Conservation (phyloP, 768 basidiomycete genomes). For the Leccinellum luteum region DNA sequence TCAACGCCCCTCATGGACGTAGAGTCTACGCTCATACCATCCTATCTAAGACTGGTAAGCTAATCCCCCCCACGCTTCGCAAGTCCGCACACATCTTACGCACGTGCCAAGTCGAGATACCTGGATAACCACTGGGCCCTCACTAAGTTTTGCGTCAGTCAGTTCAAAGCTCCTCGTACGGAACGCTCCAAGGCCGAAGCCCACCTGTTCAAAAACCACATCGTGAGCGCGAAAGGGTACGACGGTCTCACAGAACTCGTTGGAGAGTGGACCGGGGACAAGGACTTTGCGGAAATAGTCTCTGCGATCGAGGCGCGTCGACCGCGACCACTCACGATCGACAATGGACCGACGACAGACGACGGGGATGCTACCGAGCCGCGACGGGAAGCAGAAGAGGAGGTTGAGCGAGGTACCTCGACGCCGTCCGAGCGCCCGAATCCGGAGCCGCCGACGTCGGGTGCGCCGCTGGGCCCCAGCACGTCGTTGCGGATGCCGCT, state of each 20-base stretch:
- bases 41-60: constrained; percentile 70
- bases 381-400: constrained; percentile 21
- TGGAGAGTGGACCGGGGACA: constrained; percentile 56
- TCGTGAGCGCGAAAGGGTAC: constrained; percentile 63
- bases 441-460: constrained; percentile 53
- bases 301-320: constrained; percentile 39
- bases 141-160: constrained; percentile 84
- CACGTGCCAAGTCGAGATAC: constrained; percentile 56
- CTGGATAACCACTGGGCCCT: constrained; percentile 77
- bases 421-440: constrained; percentile 57
- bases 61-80: neutral
- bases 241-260: constrained; percentile 51
- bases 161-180: constrained; percentile 70
- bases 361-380: neutral
- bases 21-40: constrained; percentile 63
- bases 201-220: constrained; percentile 48
- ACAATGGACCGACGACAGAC: neutral
- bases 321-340: constrained; percentile 19
- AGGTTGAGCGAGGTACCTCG: constrained; percentile 27
- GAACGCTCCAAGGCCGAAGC: constrained; percentile 58
- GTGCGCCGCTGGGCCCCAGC: constrained; percentile 42
- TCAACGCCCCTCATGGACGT: constrained; percentile 64
- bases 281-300: constrained; percentile 57
- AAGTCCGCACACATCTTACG: constrained; percentile 2
- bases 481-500: constrained; percentile 35